Percentiles rank a stretch among this genome's conserved stretches.
These are phyloP conservation scores for Rossbeevera mucosa DNA, from an alignment of 768 basidiomycete genomes.

Conservation along the genomic window DNA sequence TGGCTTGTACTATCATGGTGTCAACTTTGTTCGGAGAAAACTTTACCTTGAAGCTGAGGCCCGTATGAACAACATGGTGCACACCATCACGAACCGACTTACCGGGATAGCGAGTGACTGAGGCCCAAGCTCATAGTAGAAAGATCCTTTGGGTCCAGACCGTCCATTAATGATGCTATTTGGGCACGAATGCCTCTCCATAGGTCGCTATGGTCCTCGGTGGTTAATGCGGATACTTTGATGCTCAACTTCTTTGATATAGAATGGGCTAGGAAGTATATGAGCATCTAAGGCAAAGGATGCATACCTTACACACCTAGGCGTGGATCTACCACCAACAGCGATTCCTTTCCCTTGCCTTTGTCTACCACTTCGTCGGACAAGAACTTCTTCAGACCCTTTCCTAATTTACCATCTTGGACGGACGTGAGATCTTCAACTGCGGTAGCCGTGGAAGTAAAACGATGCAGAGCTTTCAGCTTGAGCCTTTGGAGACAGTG, in stretches of 20 bases:
- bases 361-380: constrained; percentile 82
- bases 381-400: constrained; percentile 90
- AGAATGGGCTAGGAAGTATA: constrained; percentile 53
- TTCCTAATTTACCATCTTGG: constrained; percentile 89
- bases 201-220: constrained; percentile 66
- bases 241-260: constrained; percentile 95
- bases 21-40: constrained; percentile 99
- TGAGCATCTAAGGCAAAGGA: constrained; percentile 6
- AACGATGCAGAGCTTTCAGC: constrained; percentile 92
- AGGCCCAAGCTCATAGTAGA: constrained; percentile 98
- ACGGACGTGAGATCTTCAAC: constrained; percentile 95
- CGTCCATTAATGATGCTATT: constrained; percentile 80
- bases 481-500: constrained; percentile 62
- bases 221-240: constrained; percentile 63
- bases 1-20: constrained; percentile 99
- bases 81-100: constrained; percentile 15
- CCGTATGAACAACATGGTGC: constrained; percentile 5
- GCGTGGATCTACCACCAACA: constrained; percentile 85
- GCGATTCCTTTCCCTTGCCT: constrained; percentile 81
- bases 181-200: constrained; percentile 96
- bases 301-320: constrained; percentile 58
- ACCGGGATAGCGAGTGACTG: constrained; percentile 95
- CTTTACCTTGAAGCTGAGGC: constrained; percentile 89
- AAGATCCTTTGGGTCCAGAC: constrained; percentile 88
- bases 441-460: constrained; percentile 92